These are phyloP conservation scores for Podospora tetraspora DNA, from an alignment of 495 filamentous ascomycete genomes.

Conservation along the genomic window DNA sequence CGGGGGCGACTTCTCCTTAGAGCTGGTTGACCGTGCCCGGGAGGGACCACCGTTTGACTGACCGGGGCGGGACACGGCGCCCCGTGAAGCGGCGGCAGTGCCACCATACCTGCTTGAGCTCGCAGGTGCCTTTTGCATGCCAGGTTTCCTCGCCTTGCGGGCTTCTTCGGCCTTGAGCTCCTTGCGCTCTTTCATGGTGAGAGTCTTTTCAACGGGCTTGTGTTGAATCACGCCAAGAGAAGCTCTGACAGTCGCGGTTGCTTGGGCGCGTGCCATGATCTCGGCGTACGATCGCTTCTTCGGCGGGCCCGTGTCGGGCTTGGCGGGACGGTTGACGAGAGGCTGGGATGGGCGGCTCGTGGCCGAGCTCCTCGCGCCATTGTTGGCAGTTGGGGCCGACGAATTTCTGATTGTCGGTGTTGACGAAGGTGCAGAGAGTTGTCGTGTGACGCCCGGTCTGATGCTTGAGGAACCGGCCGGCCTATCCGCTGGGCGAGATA, in stretches of 20 bases:
- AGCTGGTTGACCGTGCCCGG: conserved; percentile 1
- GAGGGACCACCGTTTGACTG: conserved; percentile 19
- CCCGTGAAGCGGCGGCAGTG: conserved; percentile 19
- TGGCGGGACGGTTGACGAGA: conserved; percentile 13
- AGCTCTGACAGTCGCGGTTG: conserved; percentile 42
- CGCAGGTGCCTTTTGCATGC: background rate
- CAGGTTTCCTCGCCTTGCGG: conserved; percentile 15
- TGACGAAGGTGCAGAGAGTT: conserved; percentile 6
- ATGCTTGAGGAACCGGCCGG: background rate
- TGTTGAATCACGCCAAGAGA: conserved; percentile 53
- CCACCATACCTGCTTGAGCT: conserved; percentile 22
- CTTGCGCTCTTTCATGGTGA: conserved; percentile 45
- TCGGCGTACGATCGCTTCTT: conserved; percentile 64
- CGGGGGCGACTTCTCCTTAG: conserved; percentile 18
- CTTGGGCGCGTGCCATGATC: conserved; percentile 62
- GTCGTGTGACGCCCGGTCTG: conserved; percentile 1
- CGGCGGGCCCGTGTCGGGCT: conserved; percentile 34
- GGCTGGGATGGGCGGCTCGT: conserved; percentile 19
- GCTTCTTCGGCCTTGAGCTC: conserved; percentile 36
- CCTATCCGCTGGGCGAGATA: conserved; percentile 15
- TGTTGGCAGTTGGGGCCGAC: background rate
- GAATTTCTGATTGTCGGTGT: conserved; percentile 17
- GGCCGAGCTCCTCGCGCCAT: background rate
- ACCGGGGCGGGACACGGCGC: conserved; percentile 1
- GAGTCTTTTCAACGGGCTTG: conserved; percentile 43